Evolutionary conservation across 257 asterid genomes (phyloP).

Genomic region (Rhazya stricta): DNA sequence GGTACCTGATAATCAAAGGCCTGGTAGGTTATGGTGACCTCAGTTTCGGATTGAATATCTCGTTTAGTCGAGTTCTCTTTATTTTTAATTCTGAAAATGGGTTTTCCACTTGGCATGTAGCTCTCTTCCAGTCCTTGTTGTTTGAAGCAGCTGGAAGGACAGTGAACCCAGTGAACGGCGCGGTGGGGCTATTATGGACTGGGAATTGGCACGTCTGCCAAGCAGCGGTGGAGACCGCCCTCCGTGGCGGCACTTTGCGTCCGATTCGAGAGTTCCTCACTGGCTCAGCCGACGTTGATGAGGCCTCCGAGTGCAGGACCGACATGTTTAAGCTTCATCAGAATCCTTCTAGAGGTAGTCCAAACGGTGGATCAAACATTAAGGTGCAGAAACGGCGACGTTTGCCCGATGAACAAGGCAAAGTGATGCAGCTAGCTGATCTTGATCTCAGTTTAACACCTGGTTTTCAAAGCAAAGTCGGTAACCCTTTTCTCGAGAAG

Average conservation of each 20-base stretch:
- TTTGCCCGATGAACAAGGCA: constrained; percentile 29
- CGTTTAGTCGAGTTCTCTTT: no score
- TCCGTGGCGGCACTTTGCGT: constrained; percentile 54
- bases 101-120: constrained; percentile 27
- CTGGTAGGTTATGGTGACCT: constrained; percentile 28
- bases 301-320: constrained; percentile 44
- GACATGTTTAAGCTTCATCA: constrained; percentile 31
- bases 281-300: constrained; percentile 39
- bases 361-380: constrained; percentile 12
- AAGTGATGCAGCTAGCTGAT: constrained; percentile 43
- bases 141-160: constrained; percentile 79
- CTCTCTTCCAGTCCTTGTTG: constrained; percentile 56
- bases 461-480: constrained; percentile 20
- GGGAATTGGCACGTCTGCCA: constrained; percentile 73
- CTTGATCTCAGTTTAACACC: constrained; percentile 69
- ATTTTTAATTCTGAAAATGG: not conserved
- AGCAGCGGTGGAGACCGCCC: constrained; percentile 66
- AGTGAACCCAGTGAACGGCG: constrained; percentile 74
- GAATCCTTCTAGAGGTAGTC: constrained; percentile 4
- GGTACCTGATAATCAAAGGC: constrained; percentile 52
- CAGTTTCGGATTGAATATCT: not conserved
- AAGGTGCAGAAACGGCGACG: constrained; percentile 49
- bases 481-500: constrained; percentile 28
- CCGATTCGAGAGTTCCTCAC: constrained; percentile 42
- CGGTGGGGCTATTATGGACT: constrained; percentile 53